A percentile compares a stretch with the other conserved stretches of the same genome.
phyloP scores from a whole-genome alignment of 1,284 basidiomycete species.

The Wolfiporia cocos region DNA sequence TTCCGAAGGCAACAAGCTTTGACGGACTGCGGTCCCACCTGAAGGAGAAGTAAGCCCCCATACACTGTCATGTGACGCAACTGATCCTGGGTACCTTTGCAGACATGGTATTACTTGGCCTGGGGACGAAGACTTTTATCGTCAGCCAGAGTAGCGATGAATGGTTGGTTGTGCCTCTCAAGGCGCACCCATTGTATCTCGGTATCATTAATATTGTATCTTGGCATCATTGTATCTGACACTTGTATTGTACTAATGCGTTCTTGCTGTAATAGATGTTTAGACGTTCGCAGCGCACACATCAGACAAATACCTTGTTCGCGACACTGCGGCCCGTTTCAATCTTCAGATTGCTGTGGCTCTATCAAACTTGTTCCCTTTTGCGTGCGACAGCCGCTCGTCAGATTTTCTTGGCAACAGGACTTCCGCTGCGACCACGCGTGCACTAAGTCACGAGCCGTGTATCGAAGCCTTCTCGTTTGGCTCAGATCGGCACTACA shows the following conservation, averaged over 20 bases:
- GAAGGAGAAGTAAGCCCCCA: slow-evolving; percentile 44
- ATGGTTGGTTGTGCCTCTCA: too few relatives aligned
- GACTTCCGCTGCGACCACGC: slow-evolving; percentile 1
- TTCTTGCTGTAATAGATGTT: too few relatives aligned
- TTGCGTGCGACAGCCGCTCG: too few relatives aligned
- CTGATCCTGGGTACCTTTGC: slow-evolving; percentile 4
- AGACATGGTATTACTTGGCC: slow-evolving; percentile 27
- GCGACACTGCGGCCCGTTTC: too few relatives aligned
- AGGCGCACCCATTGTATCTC: too few relatives aligned
- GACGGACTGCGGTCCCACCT: slow-evolving; percentile 54
- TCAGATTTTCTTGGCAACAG: slow-evolving; percentile 1
- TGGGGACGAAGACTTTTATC: slow-evolving; percentile 31
- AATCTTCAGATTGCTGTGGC: too few relatives aligned
- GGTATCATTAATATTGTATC: too few relatives aligned
- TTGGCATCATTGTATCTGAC: too few relatives aligned
- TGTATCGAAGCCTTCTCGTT: background rate
- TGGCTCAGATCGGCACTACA: background rate
- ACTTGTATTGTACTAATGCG: too few relatives aligned
- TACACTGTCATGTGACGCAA: slow-evolving; percentile 3
- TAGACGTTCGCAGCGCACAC: too few relatives aligned
- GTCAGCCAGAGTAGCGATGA: background rate
- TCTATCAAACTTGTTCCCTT: too few relatives aligned
- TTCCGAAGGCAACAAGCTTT: slow-evolving; percentile 27
- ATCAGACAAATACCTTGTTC: too few relatives aligned
- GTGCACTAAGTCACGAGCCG: background rate